These are phyloP conservation scores for Lepidium sativum DNA, from an alignment of 345 rosid genomes.

Conservation along the genomic window DNA sequence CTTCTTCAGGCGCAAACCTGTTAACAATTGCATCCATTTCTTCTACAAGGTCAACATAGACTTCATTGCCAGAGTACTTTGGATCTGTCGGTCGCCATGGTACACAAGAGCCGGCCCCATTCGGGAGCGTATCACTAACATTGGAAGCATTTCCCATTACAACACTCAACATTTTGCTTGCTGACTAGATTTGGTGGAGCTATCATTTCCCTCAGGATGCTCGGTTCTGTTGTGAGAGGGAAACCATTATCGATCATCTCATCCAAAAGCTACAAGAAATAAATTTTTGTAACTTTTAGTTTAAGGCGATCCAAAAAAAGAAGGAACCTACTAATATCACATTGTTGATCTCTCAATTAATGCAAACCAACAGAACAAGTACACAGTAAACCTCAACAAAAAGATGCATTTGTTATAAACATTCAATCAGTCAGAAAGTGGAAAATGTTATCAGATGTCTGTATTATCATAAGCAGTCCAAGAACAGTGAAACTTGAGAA, in stretches of 20 bases:
- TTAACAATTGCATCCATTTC: slow-evolving; percentile 88
- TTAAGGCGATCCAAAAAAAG: neutral
- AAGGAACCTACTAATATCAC: neutral
- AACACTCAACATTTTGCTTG: slow-evolving; percentile 87
- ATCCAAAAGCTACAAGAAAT: slow-evolving; percentile 68
- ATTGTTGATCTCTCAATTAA: neutral
- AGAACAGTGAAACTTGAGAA: neutral
- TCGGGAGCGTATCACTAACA: slow-evolving; percentile 75
- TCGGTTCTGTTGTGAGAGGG: slow-evolving; percentile 94
- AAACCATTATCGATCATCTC: slow-evolving; percentile 99
- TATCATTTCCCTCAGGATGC: slow-evolving; percentile 88
- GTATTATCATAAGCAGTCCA: neutral
- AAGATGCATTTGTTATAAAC: neutral
- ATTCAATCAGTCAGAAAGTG: neutral
- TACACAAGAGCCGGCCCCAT: slow-evolving; percentile 77
- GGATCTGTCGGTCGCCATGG: slow-evolving; percentile 87
- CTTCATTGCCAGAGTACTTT: slow-evolving; percentile 83
- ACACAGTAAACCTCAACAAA: neutral
- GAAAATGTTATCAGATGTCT: neutral
- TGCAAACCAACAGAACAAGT: neutral
- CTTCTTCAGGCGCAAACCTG: slow-evolving; percentile 37
- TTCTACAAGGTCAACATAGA: slow-evolving; percentile 86
- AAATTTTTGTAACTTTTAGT: neutral
- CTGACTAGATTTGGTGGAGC: slow-evolving; percentile 86
- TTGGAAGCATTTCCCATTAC: slow-evolving; percentile 89